phyloP scores from a whole-genome alignment of 2,329 filamentous ascomycete genomes.

The Epichloe aotearoae region DNA sequence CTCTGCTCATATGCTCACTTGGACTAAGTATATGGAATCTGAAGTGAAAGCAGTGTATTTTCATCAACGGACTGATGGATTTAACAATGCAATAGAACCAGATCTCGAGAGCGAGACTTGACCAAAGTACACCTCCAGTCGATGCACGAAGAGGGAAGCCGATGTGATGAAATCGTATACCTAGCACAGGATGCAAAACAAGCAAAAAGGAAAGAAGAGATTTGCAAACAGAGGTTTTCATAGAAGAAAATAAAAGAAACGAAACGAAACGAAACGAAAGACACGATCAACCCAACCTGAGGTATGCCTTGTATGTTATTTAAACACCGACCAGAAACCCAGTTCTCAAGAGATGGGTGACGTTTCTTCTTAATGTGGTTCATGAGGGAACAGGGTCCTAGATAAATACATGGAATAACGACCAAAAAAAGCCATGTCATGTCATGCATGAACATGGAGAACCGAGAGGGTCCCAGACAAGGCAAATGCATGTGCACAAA shows the following conservation, averaged over 20 bases:
- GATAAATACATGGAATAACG: slow-evolving; percentile 2
- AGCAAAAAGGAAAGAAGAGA: background rate
- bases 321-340: background rate
- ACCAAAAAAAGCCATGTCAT: slow-evolving; percentile 9
- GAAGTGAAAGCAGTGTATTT: background rate
- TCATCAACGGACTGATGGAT: background rate
- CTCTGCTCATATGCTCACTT: slow-evolving; percentile 1
- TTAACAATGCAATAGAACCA: background rate
- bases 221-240: background rate
- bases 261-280: background rate
- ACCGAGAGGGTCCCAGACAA: slow-evolving; percentile 19
- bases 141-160: background rate
- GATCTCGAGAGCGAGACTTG: background rate
- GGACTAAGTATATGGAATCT: background rate
- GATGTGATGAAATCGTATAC: background rate
- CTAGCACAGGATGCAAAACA: background rate
- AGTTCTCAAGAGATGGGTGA: background rate
- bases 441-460: slow-evolving; percentile 25
- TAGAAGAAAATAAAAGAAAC: background rate
- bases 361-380: background rate
- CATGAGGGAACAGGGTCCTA: slow-evolving; percentile 1
- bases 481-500: slow-evolving; percentile 10
- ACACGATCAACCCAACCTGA: background rate
- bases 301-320: background rate
- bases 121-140: background rate